Conservation (phyloP, 2,329 filamentous ascomycete genomes). For the Stagonosporopsis cucurbitacearum region DNA sequence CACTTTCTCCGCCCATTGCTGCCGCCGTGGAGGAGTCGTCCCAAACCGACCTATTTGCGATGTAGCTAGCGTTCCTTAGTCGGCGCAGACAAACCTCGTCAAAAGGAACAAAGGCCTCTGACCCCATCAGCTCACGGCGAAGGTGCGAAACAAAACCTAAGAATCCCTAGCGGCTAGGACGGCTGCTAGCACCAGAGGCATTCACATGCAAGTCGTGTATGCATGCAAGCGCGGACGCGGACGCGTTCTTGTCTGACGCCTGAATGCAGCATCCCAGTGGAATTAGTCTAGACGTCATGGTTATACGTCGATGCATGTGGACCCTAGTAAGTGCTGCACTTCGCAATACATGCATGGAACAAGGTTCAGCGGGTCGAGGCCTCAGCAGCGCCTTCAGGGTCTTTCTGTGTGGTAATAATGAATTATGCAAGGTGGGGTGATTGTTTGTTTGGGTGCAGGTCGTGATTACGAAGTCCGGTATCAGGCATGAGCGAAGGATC, state of each 20-base stretch:
- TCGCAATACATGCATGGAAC: slow-evolving; percentile 9
- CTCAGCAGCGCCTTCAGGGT: neutral
- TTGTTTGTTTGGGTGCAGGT: slow-evolving; percentile 19
- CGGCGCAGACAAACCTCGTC: slow-evolving; percentile 14
- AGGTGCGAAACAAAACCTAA: slow-evolving; percentile 3
- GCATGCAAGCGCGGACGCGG: slow-evolving; percentile 24
- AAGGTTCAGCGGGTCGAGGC: slow-evolving; percentile 7
- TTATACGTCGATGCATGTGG: slow-evolving; percentile 25
- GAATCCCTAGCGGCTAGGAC: slow-evolving; percentile 17
- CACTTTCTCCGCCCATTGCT: slow-evolving; percentile 18
- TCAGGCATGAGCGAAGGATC: neutral
- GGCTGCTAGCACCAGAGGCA: slow-evolving; percentile 20
- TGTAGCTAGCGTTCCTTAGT: slow-evolving; percentile 13
- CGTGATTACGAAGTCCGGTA: slow-evolving; percentile 1
- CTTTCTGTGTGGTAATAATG: slow-evolving; percentile 18
- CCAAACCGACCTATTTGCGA: slow-evolving; percentile 2
- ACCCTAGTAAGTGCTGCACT: slow-evolving; percentile 18
- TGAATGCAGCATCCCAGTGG: slow-evolving; percentile 2
- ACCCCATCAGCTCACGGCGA: slow-evolving; percentile 6
- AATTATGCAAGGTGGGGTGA: slow-evolving; percentile 15
- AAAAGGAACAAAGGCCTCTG: slow-evolving; percentile 14
- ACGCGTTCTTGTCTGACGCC: slow-evolving; percentile 15
- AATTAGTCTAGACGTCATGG: slow-evolving; percentile 43
- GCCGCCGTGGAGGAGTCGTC: slow-evolving; percentile 13
- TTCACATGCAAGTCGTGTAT: slow-evolving; percentile 13